Percentiles rank a stretch among this genome's conserved stretches.
Conservation (phyloP, 352 stramenopile genomes). For the Globisporangium irregulare region DNA sequence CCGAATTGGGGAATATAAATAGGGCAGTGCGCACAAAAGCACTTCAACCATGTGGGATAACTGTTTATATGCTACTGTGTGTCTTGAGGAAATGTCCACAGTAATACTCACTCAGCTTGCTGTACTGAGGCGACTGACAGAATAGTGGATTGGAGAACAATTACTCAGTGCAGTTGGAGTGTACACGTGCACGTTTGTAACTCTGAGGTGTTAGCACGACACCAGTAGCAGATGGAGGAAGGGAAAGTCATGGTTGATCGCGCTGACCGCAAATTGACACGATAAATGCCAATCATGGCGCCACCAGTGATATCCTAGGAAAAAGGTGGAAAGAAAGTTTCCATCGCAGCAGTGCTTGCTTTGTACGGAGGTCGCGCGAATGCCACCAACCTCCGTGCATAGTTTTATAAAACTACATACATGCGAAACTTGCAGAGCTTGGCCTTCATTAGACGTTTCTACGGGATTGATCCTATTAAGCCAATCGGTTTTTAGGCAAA, state of each 20-base stretch:
- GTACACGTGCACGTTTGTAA: background rate
- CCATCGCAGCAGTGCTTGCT: background rate
- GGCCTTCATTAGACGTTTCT: too few species aligned
- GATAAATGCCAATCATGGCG: background rate
- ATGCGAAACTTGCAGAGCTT: background rate
- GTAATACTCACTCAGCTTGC: background rate
- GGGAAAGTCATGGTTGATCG: background rate
- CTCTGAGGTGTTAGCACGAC: background rate
- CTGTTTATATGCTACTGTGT: too few species aligned
- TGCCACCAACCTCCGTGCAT: background rate
- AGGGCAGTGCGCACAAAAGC: background rate
- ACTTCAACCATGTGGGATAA: background rate
- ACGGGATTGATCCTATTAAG: too few species aligned
- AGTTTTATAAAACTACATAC: background rate
- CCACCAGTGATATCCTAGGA: background rate
- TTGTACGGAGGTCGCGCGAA: background rate
- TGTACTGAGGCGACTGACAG: too few species aligned
- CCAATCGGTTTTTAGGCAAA: too few species aligned
- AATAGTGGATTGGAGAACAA: background rate
- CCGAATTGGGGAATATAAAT: background rate
- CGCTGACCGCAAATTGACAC: background rate
- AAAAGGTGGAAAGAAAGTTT: background rate
- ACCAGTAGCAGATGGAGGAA: background rate
- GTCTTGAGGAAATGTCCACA: background rate
- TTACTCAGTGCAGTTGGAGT: background rate